Evolutionary conservation across 2,329 filamentous ascomycete species (phyloP).

Genomic region (Cladosporium austrohemisphaericum): DNA sequence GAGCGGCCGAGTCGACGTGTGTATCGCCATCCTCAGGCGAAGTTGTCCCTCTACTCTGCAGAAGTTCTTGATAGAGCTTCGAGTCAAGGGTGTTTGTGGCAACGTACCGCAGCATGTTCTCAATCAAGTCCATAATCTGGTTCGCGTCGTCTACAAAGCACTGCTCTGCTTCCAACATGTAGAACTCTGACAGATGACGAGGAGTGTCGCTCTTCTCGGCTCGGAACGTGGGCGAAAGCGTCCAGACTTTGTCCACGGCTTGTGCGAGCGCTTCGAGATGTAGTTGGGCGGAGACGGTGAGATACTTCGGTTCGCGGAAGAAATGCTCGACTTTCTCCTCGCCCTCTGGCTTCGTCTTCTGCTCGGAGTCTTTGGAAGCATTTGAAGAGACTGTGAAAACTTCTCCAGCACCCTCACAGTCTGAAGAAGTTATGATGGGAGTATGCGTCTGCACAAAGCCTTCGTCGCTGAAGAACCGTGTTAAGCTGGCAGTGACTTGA

Average conservation of each 20-base stretch:
- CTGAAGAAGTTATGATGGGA: constrained; percentile 91
- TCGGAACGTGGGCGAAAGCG: constrained; percentile 86
- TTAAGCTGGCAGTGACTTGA: constrained; percentile 68
- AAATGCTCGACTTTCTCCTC: constrained; percentile 52
- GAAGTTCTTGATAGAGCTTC: constrained; percentile 53
- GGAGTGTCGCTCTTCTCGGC: constrained; percentile 92
- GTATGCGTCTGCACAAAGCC: constrained; percentile 82
- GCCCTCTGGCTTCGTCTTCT: constrained; percentile 30
- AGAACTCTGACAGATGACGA: constrained; percentile 93
- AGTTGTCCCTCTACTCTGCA: constrained; percentile 25
- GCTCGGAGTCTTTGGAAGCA: constrained; percentile 20
- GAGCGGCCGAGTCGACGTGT: constrained; percentile 45
- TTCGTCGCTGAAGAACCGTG: constrained; percentile 67
- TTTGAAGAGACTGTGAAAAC: constrained; percentile 67
- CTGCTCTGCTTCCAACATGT: constrained; percentile 94
- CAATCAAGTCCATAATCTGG: constrained; percentile 72
- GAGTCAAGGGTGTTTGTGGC: constrained; percentile 50
- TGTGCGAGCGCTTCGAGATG: constrained; percentile 91
- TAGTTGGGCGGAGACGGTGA: constrained; percentile 91
- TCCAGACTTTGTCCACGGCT: constrained; percentile 87
- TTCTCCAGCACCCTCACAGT: constrained; percentile 94
- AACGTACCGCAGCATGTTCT: constrained; percentile 67
- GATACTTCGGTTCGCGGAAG: constrained; percentile 84
- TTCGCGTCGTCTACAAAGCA: constrained; percentile 69
- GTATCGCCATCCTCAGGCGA: constrained; percentile 27